Percentiles rank a stretch among this genome's conserved stretches.
Evolutionary conservation across 2,329 filamentous ascomycete genomes (phyloP).

Genomic region (Fusarium scirpi): DNA sequence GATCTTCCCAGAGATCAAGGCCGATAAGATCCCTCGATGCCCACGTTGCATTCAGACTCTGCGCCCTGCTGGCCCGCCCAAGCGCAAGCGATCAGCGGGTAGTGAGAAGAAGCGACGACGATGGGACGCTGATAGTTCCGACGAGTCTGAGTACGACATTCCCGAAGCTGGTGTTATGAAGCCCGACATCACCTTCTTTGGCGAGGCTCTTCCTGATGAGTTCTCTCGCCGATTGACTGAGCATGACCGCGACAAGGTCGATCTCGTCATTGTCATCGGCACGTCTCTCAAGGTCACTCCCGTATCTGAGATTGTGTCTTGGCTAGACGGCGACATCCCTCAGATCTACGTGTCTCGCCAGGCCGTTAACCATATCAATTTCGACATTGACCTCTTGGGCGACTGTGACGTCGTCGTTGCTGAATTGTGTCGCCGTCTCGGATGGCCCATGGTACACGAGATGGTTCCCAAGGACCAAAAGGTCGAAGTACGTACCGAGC

Average conservation of each 20-base stretch:
- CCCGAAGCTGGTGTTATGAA: conserved; percentile 86
- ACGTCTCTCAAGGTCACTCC: conserved; percentile 96
- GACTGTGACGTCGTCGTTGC: conserved; percentile 92
- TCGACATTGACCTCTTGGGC: conserved; percentile 95
- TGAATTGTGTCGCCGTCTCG: conserved; percentile 84
- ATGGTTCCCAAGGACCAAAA: conserved; percentile 80
- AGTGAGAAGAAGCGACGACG: conserved; percentile 58
- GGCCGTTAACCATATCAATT: conserved; percentile 89
- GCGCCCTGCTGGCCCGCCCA: conserved; percentile 46
- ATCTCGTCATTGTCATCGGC: conserved; percentile 95
- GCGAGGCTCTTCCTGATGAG: conserved; percentile 85
- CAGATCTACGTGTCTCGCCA: conserved; percentile 92
- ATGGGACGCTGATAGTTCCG: conserved; percentile 54
- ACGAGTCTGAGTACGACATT: conserved; percentile 65
- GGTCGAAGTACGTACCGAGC: conserved; percentile 63
- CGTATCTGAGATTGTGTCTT: conserved; percentile 89
- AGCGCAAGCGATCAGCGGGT: conserved; percentile 57
- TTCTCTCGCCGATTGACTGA: conserved; percentile 86
- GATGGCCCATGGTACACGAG: conserved; percentile 83
- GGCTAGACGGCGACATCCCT: conserved; percentile 81
- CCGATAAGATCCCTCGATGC: conserved; percentile 82
- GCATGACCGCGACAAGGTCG: conserved; percentile 81
- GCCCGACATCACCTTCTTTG: conserved; percentile 98
- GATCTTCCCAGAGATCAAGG: conserved; percentile 84
- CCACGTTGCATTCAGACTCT: conserved; percentile 73